These are phyloP conservation scores for Terana coerulea DNA, from an alignment of 768 basidiomycete genomes.

Conservation along the genomic window DNA sequence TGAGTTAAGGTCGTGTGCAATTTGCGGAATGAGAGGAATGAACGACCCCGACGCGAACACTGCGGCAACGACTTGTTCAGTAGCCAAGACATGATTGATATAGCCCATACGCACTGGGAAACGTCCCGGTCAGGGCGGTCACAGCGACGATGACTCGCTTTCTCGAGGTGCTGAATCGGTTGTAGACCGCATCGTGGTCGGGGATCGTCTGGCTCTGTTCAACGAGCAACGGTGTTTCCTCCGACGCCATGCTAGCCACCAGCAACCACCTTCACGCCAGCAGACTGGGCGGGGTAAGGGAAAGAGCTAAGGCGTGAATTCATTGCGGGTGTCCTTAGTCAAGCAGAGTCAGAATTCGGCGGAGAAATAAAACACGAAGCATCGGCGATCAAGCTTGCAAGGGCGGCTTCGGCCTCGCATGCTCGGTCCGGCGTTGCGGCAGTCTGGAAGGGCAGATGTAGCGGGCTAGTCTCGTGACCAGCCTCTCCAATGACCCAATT, in stretches of 20 bases:
- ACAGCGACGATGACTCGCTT: constrained; percentile 55
- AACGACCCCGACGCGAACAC: constrained; percentile 70
- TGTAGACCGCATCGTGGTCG: constrained; percentile 41
- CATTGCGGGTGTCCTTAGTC: too few relatives aligned
- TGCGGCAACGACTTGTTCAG: constrained; percentile 21
- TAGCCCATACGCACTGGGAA: constrained; percentile 46
- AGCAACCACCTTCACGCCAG: too few relatives aligned
- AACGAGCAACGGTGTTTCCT: constrained; percentile 26
- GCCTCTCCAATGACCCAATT: too few relatives aligned
- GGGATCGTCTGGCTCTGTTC: constrained; percentile 3
- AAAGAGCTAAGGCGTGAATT: too few relatives aligned
- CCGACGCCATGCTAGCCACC: constrained; percentile 29
- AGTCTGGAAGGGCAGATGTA: too few relatives aligned
- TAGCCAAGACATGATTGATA: not conserved
- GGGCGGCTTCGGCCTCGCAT: too few relatives aligned
- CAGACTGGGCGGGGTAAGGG: too few relatives aligned
- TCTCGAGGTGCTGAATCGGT: constrained; percentile 47
- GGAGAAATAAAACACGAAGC: too few relatives aligned
- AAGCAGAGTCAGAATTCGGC: too few relatives aligned
- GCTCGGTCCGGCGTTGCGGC: too few relatives aligned
- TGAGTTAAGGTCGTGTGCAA: constrained; percentile 60
- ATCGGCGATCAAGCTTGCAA: too few relatives aligned
- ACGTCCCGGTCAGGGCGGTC: constrained; percentile 56
- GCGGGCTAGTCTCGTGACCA: too few relatives aligned
- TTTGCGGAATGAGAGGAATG: constrained; percentile 70